Conservation (phyloP, 2,329 filamentous ascomycete genomes). For the Clarireedia monteithiana region DNA sequence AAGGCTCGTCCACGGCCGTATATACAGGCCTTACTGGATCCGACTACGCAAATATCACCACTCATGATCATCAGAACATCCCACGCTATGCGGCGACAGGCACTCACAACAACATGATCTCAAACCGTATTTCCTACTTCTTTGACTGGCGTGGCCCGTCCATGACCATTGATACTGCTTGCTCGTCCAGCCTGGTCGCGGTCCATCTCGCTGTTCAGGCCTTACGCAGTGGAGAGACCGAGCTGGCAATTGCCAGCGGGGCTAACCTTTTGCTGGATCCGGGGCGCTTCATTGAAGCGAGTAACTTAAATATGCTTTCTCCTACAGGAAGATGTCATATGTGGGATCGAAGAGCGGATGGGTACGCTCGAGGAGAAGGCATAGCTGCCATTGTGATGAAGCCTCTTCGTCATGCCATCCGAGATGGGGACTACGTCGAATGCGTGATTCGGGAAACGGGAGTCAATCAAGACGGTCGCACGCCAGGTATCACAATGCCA, state of each 20-base stretch:
- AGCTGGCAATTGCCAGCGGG: conserved; percentile 11
- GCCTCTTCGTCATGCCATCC: conserved; percentile 46
- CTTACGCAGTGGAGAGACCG: conserved; percentile 34
- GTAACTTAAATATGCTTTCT: conserved; percentile 34
- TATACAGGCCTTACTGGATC: too few species aligned
- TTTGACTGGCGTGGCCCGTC: conserved; percentile 38
- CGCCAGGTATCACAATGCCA: conserved; percentile 47
- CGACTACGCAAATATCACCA: too few species aligned
- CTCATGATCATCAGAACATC: too few species aligned
- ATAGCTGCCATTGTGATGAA: conserved; percentile 51
- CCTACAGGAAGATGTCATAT: conserved; percentile 33
- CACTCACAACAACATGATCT: too few species aligned
- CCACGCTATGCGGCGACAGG: too few species aligned
- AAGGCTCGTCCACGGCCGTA: too few species aligned
- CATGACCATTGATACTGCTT: conserved; percentile 51
- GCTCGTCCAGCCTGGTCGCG: conserved; percentile 45
- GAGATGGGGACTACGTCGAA: conserved; percentile 50
- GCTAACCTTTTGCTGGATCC: conserved; percentile 17
- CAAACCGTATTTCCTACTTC: background rate
- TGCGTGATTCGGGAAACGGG: conserved; percentile 39
- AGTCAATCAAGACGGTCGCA: conserved; percentile 44
- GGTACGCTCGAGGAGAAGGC: conserved; percentile 38
- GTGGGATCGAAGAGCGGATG: conserved; percentile 17
- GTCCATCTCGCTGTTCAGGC: conserved; percentile 45
- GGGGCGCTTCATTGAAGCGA: conserved; percentile 30